Evolutionary conservation across 331 rosid genomes (phyloP).

Genomic region (Arachis monticola): DNA sequence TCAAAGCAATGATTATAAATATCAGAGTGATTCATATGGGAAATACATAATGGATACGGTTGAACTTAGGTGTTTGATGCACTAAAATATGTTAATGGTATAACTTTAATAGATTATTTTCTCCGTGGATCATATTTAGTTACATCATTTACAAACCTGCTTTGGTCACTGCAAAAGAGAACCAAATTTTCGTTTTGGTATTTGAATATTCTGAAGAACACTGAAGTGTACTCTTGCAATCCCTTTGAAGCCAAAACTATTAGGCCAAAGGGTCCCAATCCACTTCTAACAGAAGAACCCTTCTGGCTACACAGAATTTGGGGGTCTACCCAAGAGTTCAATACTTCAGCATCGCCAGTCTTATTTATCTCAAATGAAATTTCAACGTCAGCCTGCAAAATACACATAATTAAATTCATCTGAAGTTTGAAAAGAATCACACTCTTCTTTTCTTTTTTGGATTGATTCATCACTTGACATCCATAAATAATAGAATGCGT

Average conservation of each 20-base stretch:
- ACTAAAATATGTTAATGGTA: too few relatives aligned
- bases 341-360: slow-evolving; percentile 51
- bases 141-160: slow-evolving; percentile 54
- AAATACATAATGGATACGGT: too few relatives aligned
- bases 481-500: too few relatives aligned
- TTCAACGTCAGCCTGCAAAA: slow-evolving; percentile 70
- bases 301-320: slow-evolving; percentile 61
- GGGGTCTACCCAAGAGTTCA: slow-evolving; percentile 56
- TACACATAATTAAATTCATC: not conserved
- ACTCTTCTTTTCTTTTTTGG: not conserved
- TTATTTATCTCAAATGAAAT: slow-evolving; percentile 52
- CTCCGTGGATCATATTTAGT: not conserved
- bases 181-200: slow-evolving; percentile 55
- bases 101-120: not conserved
- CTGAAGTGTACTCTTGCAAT: slow-evolving; percentile 70
- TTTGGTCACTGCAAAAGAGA: slow-evolving; percentile 85
- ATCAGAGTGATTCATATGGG: not conserved
- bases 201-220: slow-evolving; percentile 71
- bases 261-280: slow-evolving; percentile 78
- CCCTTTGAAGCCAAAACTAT: slow-evolving; percentile 65
- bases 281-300: slow-evolving; percentile 54
- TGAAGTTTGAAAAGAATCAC: slow-evolving; percentile 7
- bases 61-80: too few relatives aligned
- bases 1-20: slow-evolving; percentile 20
- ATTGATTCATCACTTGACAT: too few relatives aligned